Base-by-base conservation (phyloP, 2,329 filamentous ascomycete species). In the Sporothrix euskadiensis region DNA sequence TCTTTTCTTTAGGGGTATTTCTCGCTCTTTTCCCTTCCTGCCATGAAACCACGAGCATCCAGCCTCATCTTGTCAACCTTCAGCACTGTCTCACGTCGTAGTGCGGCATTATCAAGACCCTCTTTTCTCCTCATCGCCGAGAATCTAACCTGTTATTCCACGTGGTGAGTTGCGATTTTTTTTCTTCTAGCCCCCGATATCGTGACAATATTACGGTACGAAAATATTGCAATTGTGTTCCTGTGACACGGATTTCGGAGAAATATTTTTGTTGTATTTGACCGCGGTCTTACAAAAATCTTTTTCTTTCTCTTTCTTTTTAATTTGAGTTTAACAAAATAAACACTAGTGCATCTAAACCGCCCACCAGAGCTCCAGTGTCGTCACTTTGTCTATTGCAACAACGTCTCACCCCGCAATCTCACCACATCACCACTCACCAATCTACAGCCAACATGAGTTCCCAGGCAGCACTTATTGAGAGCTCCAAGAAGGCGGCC, bases 401-500 rank as follows among this genome's bases (percentile, higher is more conserved):
- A 30, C 32, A 16, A 8, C 57, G 39, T 30, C 68, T n/a, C 57
- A 61, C 41, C 61, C 52, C 69, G 32, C 52, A 22, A 3, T 19
- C 10, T 39, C 72, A 66, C 16, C 16, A 32, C 44, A 54, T 10
- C 59, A 44, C 47, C 49, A 39, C 14, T 49, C 6, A 14, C 52
- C 26, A 30, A 9, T 22, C n/a, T 54, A 32, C 22, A n/a, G 30
- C 26, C 26, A 69, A 19, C 39, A 57, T 71, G 69, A 71, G 56
- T 8, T 30, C 30, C 10, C 69, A 57, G 73, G 78, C 78, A 14
- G 61, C 71, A 73, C 83, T 88, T 26, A 83, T 94, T 77, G 92
- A 95, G 82, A 84, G 86, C 49, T 92, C 93, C 75, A 96, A 96
- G 83, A 88, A 90, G 78, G 87, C 88, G 57, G 93, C 93, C 71